Percentiles rank a stretch among this genome's conserved stretches.
These are phyloP conservation scores for Aspergillus hiratsukae DNA, from an alignment of 2,329 filamentous ascomycete species.

Conservation along the genomic window DNA sequence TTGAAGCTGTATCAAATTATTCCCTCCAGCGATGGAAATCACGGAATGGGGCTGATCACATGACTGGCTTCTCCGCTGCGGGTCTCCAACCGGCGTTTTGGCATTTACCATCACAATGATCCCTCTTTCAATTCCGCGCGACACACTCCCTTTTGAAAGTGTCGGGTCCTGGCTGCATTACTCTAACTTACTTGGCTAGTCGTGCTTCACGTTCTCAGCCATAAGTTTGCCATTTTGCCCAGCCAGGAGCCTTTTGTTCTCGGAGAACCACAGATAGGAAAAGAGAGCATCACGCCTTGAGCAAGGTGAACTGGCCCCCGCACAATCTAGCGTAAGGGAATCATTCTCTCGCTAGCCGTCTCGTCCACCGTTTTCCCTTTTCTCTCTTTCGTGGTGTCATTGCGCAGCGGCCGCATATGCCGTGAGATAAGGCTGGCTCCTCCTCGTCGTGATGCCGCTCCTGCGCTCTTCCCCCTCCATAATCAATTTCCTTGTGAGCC, in stretches of 20 bases:
- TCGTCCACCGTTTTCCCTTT: neutral
- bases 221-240: neutral
- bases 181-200: neutral
- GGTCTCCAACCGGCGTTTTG: neutral
- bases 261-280: neutral
- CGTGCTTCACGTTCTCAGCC: neutral
- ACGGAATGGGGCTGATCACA: neutral
- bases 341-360: neutral
- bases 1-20: neutral
- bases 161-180: neutral
- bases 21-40: neutral
- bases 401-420: constrained; percentile 35
- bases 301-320: neutral
- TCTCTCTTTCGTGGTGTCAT: constrained; percentile 5
- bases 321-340: neutral
- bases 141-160: neutral
- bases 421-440: constrained; percentile 39
- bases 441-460: constrained; percentile 35
- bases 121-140: neutral
- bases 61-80: neutral
- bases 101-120: neutral
- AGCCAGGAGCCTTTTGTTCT: neutral
- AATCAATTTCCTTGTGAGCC: constrained; percentile 21
- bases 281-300: neutral
- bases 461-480: constrained; percentile 29